Evolutionary conservation across 768 basidiomycete species (phyloP).

Genomic region (Solioccasus polychromus): DNA sequence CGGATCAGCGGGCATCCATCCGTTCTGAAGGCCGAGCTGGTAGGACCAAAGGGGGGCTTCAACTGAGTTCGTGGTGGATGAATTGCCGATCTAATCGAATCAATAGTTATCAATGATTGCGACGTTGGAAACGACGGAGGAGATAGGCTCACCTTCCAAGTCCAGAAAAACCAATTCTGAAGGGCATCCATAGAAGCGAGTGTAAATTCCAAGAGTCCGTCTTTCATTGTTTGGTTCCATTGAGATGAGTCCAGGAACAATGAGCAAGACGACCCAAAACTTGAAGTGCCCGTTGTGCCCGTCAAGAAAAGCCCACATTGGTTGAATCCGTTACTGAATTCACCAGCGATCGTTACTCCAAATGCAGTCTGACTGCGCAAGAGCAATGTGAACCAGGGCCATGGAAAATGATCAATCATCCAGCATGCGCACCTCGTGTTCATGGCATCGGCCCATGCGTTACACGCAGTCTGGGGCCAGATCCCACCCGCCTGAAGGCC

Average conservation of each 20-base stretch:
- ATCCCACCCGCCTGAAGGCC: conserved; percentile 38
- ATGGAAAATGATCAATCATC: not conserved
- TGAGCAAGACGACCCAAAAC: conserved; percentile 36
- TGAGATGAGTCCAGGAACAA: conserved; percentile 47
- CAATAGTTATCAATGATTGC: conserved; percentile 1
- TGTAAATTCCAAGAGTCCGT: conserved; percentile 49
- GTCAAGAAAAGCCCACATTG: conserved; percentile 58
- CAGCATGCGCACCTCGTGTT: conserved; percentile 38
- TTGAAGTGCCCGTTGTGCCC: conserved; percentile 27
- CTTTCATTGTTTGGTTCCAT: conserved; percentile 52
- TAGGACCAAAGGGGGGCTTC: conserved; percentile 68
- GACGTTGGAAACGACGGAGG: not conserved
- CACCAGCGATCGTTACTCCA: conserved; percentile 73
- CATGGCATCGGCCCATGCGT: conserved; percentile 53
- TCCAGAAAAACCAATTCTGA: conserved; percentile 75
- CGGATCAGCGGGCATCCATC: conserved; percentile 79
- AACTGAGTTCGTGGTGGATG: conserved; percentile 45
- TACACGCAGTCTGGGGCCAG: conserved; percentile 53
- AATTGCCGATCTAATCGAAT: conserved; percentile 51
- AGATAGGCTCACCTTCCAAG: conserved; percentile 55
- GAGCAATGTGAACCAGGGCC: not conserved
- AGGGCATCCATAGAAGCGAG: conserved; percentile 65
- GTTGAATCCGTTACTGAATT: conserved; percentile 70
- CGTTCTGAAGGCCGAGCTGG: conserved; percentile 63
- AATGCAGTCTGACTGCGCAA: conserved; percentile 47